Percentiles rank a stretch among this genome's conserved stretches.
Evolutionary conservation across 2,329 filamentous ascomycete species (phyloP).

Genomic region (Laburnicola sp.): DNA sequence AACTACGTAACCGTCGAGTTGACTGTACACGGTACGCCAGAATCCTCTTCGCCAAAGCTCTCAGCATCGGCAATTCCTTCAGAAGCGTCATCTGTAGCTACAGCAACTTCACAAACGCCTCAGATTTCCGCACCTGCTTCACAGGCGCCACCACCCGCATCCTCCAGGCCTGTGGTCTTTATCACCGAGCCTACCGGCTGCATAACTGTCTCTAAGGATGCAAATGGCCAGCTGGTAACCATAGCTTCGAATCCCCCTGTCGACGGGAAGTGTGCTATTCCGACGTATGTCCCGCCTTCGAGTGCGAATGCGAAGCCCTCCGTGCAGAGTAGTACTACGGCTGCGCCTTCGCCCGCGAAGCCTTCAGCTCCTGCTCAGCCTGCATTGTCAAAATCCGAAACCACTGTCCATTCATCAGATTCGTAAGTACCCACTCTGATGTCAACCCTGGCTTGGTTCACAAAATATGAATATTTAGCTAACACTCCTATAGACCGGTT

Average conservation of each 20-base stretch:
- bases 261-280: neutral
- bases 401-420: no score
- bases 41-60: no score
- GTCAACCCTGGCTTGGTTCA: no score
- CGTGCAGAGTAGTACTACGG: neutral
- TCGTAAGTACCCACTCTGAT: no score
- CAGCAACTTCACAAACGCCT: neutral
- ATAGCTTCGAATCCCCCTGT: neutral
- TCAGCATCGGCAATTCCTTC: neutral
- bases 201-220: neutral
- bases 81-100: neutral
- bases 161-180: neutral
- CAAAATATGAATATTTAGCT: no score
- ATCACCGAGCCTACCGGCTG: conserved; percentile 3
- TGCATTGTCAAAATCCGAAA: no score
- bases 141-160: neutral
- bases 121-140: neutral
- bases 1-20: neutral
- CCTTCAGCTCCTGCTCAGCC: neutral
- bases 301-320: neutral
- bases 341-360: neutral
- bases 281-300: neutral
- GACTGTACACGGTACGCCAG: neutral
- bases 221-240: neutral
- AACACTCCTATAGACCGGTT: no score